Percentiles rank a stretch among this genome's conserved stretches.
phyloP scores from a whole-genome alignment of 2,329 filamentous ascomycete species.

The Ophiocordyceps camponoti-floridani region DNA sequence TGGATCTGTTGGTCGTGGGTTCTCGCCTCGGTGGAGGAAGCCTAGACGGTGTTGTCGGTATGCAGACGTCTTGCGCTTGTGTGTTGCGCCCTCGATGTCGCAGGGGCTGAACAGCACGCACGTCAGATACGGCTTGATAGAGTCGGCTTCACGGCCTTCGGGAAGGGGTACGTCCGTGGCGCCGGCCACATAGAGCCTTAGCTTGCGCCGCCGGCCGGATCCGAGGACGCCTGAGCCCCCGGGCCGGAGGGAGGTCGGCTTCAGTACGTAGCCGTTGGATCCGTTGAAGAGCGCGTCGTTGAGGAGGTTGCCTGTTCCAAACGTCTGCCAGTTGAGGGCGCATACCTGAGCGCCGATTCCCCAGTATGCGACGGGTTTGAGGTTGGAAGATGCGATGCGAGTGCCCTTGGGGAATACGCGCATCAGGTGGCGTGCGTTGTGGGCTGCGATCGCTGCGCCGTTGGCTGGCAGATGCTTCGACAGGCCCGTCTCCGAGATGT shows the following conservation, averaged over 20 bases:
- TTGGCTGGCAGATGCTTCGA: constrained; percentile 28
- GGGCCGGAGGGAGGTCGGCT: constrained; percentile 38
- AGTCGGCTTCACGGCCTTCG: constrained; percentile 27
- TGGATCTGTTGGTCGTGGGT: constrained; percentile 40
- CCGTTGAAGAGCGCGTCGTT: constrained; percentile 51
- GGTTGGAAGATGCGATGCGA: constrained; percentile 47
- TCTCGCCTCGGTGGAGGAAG: constrained; percentile 38
- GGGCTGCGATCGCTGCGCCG: constrained; percentile 28
- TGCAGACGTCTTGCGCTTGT: constrained; percentile 21
- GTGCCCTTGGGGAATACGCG: constrained; percentile 53
- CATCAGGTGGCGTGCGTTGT: constrained; percentile 52
- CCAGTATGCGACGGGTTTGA: constrained; percentile 47
- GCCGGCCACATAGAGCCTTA: constrained; percentile 41
- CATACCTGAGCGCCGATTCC: constrained; percentile 50
- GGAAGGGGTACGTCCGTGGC: constrained; percentile 43
- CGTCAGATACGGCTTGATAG: constrained; percentile 46
- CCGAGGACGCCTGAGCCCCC: constrained; percentile 33
- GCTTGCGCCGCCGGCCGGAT: constrained; percentile 25
- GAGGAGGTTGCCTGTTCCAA: constrained; percentile 46
- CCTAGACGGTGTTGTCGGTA: constrained; percentile 42
- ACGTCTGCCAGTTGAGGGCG: constrained; percentile 53
- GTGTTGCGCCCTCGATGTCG: constrained; percentile 24
- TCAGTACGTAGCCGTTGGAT: constrained; percentile 47
- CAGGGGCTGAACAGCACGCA: constrained; percentile 44
- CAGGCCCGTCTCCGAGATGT: constrained; percentile 47